A percentile compares a stretch with the other conserved stretches of the same genome.
Conservation (phyloP, 2,329 filamentous ascomycete genomes). For the Fusarium luffae region DNA sequence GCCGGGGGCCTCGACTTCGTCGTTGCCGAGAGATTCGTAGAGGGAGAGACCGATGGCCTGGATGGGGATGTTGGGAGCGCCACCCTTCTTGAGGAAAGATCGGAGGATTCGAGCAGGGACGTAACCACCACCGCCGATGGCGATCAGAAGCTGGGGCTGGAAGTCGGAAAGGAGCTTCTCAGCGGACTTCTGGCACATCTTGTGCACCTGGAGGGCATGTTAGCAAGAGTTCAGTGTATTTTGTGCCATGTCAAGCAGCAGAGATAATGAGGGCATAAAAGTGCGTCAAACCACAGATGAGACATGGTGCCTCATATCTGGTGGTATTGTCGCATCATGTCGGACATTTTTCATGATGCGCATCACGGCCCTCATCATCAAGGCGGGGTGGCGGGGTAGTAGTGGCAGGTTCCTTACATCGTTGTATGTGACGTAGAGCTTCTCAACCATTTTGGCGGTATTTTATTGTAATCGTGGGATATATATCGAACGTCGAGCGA, state of each 20-base stretch:
- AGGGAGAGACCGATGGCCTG: conserved; percentile 98
- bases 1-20: conserved; percentile 74
- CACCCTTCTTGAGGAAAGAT: conserved; percentile 93
- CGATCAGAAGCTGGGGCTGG: conserved; percentile 96
- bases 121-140: conserved; percentile 97
- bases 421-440: conserved; percentile 92
- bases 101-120: conserved; percentile 96
- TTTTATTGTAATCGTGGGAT: neutral
- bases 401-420: conserved; percentile 68
- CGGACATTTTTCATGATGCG: conserved; percentile 24
- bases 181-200: conserved; percentile 91
- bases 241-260: neutral
- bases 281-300: neutral
- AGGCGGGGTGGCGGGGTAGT: conserved; percentile 46
- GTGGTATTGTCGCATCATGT: conserved; percentile 11
- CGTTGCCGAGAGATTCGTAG: conserved; percentile 82
- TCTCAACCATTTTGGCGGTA: conserved; percentile 76
- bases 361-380: conserved; percentile 36
- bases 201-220: conserved; percentile 78
- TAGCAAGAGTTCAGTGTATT: conserved; percentile 9
- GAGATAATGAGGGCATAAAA: neutral
- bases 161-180: conserved; percentile 84
- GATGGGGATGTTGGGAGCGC: conserved; percentile 94
- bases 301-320: neutral
- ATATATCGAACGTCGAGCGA: conserved; percentile 29